Conservation (phyloP, 257 asterid species). For the Schizonepeta tenuifolia region DNA sequence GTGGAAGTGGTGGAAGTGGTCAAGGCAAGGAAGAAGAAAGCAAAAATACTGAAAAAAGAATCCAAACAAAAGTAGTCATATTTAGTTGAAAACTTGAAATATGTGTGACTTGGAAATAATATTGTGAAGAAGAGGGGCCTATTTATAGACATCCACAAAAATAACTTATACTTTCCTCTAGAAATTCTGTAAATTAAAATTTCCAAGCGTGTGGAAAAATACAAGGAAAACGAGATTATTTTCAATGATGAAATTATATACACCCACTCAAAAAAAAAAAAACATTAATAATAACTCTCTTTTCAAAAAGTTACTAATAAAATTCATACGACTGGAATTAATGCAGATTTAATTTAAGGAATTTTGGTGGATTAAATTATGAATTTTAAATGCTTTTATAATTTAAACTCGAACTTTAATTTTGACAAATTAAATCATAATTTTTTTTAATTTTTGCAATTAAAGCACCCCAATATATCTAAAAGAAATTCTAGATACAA, state of each 20-base stretch:
- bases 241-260: too few species aligned
- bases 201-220: neutral
- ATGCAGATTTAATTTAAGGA: neutral
- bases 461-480: too few species aligned
- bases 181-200: neutral
- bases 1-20: constrained; percentile 47
- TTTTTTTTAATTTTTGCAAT: too few species aligned
- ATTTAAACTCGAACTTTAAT: too few species aligned
- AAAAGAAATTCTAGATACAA: too few species aligned
- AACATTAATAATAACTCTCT: too few species aligned
- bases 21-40: constrained; percentile 35
- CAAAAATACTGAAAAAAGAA: constrained; percentile 15
- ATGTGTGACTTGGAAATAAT: neutral
- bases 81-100: neutral
- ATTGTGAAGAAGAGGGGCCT: neutral
- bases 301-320: neutral
- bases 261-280: too few species aligned
- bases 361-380: too few species aligned
- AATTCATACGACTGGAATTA: neutral
- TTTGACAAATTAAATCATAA: too few species aligned
- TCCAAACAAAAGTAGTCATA: neutral
- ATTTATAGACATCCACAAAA: neutral
- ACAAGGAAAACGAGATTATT: too few species aligned
- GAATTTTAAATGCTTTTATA: too few species aligned
- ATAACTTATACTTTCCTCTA: neutral